Percentiles rank a stretch among this genome's conserved stretches.
phyloP scores from a whole-genome alignment of 345 rosid species.

The Moringa oleifera region DNA sequence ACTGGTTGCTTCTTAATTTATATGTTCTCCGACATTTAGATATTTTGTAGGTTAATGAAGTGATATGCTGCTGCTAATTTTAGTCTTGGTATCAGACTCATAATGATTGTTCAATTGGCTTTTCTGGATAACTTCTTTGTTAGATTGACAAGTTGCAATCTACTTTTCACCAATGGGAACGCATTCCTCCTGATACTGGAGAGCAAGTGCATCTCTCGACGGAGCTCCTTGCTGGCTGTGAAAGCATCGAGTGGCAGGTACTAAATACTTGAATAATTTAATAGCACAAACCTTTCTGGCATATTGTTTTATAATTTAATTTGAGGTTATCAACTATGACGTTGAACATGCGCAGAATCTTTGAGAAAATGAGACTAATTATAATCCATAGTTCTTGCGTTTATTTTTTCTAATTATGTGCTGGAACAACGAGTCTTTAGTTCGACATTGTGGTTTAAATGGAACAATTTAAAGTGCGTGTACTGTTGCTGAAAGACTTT shows the following conservation, averaged over 20 bases:
- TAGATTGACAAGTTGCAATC: constrained; percentile 94
- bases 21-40: neutral
- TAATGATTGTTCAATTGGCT: neutral
- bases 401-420: no score
- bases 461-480: constrained; percentile 8
- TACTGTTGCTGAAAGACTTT: constrained; percentile 44
- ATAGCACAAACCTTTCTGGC: neutral
- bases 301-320: neutral
- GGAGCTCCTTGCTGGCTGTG: constrained; percentile 71
- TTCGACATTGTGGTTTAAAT: neutral
- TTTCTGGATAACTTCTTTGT: constrained; percentile 11
- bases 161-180: constrained; percentile 85
- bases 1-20: neutral
- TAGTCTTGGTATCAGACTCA: no score
- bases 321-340: neutral
- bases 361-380: neutral
- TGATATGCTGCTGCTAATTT: no score
- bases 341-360: neutral
- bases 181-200: constrained; percentile 46
- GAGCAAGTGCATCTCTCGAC: constrained; percentile 57
- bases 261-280: neutral
- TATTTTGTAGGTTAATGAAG: no score
- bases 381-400: neutral
- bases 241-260: constrained; percentile 99
- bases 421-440: neutral